Evolutionary conservation across 371 early-diverging fungal species (phyloP).

Genomic region (Caulochytrium protostelioides): DNA sequence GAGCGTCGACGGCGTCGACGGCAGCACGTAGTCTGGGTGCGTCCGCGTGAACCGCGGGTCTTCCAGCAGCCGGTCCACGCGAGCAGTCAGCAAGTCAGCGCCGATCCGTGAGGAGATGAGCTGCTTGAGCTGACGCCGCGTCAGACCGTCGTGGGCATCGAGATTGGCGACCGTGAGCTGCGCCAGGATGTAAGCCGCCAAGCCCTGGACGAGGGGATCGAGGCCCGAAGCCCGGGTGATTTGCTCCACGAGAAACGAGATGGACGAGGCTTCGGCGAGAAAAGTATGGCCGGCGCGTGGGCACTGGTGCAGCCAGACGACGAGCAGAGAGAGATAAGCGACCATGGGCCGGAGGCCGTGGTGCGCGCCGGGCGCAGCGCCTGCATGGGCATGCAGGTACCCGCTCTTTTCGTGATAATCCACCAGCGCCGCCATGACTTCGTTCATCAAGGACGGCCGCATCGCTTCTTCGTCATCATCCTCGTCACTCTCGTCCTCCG

Average conservation of each 20-base stretch:
- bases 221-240: slow-evolving; percentile 56
- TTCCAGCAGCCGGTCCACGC: slow-evolving; percentile 62
- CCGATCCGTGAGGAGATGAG: slow-evolving; percentile 68
- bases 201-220: slow-evolving; percentile 65
- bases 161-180: too few species aligned
- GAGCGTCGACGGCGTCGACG: too few species aligned
- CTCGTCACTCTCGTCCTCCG: neutral
- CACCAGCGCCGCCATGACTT: too few species aligned
- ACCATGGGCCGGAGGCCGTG: too few species aligned
- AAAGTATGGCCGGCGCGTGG: slow-evolving; percentile 53
- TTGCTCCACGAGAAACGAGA: slow-evolving; percentile 73
- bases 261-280: slow-evolving; percentile 63
- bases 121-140: slow-evolving; percentile 37
- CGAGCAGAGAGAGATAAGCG: slow-evolving; percentile 44
- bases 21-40: too few species aligned
- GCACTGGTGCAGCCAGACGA: slow-evolving; percentile 62
- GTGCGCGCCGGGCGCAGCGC: too few species aligned
- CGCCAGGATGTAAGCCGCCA: slow-evolving; percentile 67
- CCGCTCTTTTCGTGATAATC: slow-evolving; percentile 9
- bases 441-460: slow-evolving; percentile 6
- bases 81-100: slow-evolving; percentile 52
- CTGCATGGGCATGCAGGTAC: slow-evolving; percentile 43
- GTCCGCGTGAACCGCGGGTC: slow-evolving; percentile 52
- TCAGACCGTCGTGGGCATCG: too few species aligned
- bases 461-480: slow-evolving; percentile 3